These are phyloP conservation scores for Mallotus japonicus DNA, from an alignment of 441 rosid species.

Conservation along the genomic window DNA sequence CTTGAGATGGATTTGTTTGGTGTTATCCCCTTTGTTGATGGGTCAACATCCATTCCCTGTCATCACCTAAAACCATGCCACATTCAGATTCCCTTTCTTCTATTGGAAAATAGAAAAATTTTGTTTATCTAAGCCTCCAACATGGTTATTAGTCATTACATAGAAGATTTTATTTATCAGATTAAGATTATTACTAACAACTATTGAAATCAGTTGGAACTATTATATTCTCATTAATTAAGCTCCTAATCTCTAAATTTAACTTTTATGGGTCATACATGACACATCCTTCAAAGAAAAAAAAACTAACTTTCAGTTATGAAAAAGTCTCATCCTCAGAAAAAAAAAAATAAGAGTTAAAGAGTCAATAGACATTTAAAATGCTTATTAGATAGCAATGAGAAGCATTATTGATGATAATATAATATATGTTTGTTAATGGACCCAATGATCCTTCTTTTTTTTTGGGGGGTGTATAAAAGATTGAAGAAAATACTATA, in stretches of 20 bases:
- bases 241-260: conserved; percentile 17
- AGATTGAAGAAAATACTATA: conserved; percentile 30
- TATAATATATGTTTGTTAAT: background rate
- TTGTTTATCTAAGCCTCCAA: conserved; percentile 7
- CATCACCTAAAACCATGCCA: conserved; percentile 92
- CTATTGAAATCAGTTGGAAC: no score
- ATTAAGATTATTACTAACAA: no score
- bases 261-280: no score
- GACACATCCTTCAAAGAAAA: background rate
- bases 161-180: no score
- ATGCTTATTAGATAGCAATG: conserved; percentile 15
- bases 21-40: conserved; percentile 88
- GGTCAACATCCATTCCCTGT: conserved; percentile 89
- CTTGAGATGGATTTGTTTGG: conserved; percentile 67
- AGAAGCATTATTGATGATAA: conserved; percentile 32
- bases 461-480: background rate
- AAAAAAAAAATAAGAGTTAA: background rate
- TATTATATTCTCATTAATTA: background rate
- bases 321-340: background rate
- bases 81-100: conserved; percentile 72
- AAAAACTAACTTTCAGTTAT: conserved; percentile 16
- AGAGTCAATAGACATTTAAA: conserved; percentile 15
- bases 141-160: no score
- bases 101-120: conserved; percentile 49
- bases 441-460: conserved; percentile 36